Evolutionary conservation across 202 grass and related monocot genomes (phyloP).

Genomic region (Eragrostis tef): DNA sequence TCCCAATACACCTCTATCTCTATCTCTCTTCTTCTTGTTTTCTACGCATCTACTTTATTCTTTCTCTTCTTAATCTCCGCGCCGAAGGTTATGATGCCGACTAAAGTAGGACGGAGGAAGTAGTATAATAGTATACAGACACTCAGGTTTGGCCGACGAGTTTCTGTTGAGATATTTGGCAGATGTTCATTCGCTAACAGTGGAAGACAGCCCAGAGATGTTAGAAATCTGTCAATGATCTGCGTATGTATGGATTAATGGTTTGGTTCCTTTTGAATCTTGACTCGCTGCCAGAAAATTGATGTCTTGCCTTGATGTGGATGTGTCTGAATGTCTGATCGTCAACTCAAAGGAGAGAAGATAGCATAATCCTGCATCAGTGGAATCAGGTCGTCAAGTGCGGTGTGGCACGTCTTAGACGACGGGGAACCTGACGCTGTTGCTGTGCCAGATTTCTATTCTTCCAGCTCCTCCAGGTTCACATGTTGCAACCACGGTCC

Average conservation of each 20-base stretch:
- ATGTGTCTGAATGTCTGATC: constrained; percentile 24
- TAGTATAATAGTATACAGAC: not conserved
- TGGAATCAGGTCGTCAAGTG: not conserved
- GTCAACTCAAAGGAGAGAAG: constrained; percentile 21
- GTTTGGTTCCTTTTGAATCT: not conserved
- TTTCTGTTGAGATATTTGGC: constrained; percentile 4
- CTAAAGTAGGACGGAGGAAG: no score
- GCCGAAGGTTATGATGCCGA: no score
- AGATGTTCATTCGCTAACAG: not conserved
- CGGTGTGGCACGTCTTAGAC: constrained; percentile 11
- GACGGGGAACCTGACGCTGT: not conserved
- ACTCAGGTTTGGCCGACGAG: constrained; percentile 22
- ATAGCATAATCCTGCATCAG: not conserved
- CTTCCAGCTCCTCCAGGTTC: not conserved
- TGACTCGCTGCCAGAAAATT: not conserved
- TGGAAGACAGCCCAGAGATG: not conserved
- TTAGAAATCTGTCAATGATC: constrained; percentile 7
- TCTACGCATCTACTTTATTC: no score
- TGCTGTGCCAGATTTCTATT: not conserved
- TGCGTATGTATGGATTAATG: not conserved
- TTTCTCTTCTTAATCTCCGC: no score
- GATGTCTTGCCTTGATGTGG: constrained; percentile 27
- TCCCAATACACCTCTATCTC: no score
- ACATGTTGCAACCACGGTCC: not conserved
- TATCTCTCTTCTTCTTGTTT: no score